These are phyloP conservation scores for Cyclotella cryptica DNA, from an alignment of 108 stramenopile genomes.

Conservation along the genomic window DNA sequence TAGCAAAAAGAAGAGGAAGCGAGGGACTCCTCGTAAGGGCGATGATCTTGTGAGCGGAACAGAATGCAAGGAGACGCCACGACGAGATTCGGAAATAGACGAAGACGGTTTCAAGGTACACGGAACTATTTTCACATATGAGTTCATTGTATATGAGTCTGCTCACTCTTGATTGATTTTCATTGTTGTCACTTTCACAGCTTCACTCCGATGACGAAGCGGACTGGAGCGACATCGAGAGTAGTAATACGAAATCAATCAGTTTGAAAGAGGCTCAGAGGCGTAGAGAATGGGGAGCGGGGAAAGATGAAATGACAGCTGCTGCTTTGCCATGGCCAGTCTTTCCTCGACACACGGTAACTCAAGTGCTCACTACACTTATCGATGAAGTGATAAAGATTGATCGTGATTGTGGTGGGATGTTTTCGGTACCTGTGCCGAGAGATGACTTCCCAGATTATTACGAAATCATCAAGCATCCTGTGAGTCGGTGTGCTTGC, in stretches of 20 bases:
- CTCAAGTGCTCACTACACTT: conserved; percentile 67
- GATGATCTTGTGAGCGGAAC: conserved; percentile 39
- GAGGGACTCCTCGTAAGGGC: conserved; percentile 52
- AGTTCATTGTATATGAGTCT: no score
- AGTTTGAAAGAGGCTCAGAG: conserved; percentile 79
- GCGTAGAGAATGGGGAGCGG: conserved; percentile 84
- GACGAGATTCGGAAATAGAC: conserved; percentile 33
- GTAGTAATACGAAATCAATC: conserved; percentile 62
- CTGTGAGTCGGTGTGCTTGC: conserved; percentile 26
- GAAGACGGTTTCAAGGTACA: conserved; percentile 70
- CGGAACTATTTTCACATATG: no score
- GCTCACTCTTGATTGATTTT: not conserved
- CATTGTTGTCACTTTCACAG: not conserved
- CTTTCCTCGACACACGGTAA: conserved; percentile 74
- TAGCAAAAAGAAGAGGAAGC: conserved; percentile 68
- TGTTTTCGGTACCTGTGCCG: conserved; percentile 84
- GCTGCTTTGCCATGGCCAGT: conserved; percentile 87
- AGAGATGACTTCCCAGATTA: conserved; percentile 89
- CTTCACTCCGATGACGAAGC: conserved; percentile 83
- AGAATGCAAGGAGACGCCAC: conserved; percentile 24
- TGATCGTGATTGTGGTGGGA: conserved; percentile 71
- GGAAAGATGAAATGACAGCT: conserved; percentile 75
- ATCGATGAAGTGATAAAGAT: conserved; percentile 79
- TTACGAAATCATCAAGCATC: conserved; percentile 81
- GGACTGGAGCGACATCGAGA: conserved; percentile 83